Evolutionary conservation across 371 early-diverging fungal species (phyloP).

Genomic region (Rhizoclosmatium hyalinum): DNA sequence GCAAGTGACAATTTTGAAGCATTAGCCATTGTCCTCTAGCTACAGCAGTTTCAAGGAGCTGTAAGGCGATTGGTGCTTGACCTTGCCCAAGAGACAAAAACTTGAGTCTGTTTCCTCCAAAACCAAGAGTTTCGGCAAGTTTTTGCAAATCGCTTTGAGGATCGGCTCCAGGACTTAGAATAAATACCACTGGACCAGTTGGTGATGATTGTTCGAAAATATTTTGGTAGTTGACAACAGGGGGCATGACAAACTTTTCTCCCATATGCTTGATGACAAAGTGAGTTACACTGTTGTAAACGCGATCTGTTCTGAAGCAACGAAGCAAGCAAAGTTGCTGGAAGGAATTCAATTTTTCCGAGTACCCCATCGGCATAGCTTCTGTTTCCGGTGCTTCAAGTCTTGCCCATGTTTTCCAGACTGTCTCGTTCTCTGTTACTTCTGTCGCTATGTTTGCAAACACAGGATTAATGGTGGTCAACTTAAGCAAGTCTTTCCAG

Average conservation of each 20-base stretch:
- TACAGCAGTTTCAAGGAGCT: constrained; percentile 66
- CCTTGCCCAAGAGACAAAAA: constrained; percentile 69
- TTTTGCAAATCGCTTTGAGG: constrained; percentile 67
- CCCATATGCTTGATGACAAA: constrained; percentile 66
- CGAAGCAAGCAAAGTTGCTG: constrained; percentile 64
- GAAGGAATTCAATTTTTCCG: constrained; percentile 53
- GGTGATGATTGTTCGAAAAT: constrained; percentile 69
- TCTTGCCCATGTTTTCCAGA: constrained; percentile 58
- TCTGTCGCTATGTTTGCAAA: constrained; percentile 51
- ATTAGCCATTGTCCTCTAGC: constrained; percentile 70
- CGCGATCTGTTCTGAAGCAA: constrained; percentile 64
- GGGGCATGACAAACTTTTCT: constrained; percentile 70
- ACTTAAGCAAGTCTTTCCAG: constrained; percentile 60
- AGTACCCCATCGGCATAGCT: constrained; percentile 55
- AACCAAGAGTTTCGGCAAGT: constrained; percentile 62
- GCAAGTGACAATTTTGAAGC: constrained; percentile 69
- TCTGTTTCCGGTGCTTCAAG: constrained; percentile 58
- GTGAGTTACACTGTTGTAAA: constrained; percentile 65
- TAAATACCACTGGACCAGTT: constrained; percentile 65
- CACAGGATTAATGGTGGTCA: constrained; percentile 47
- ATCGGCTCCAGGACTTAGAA: constrained; percentile 68
- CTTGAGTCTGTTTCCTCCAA: constrained; percentile 63
- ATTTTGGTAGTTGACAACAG: constrained; percentile 66
- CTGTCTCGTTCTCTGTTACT: constrained; percentile 46
- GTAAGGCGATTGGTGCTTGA: constrained; percentile 68